phyloP scores from a whole-genome alignment of 192 early-diverging fungal species.

The Globomyces pollinis-pini region DNA sequence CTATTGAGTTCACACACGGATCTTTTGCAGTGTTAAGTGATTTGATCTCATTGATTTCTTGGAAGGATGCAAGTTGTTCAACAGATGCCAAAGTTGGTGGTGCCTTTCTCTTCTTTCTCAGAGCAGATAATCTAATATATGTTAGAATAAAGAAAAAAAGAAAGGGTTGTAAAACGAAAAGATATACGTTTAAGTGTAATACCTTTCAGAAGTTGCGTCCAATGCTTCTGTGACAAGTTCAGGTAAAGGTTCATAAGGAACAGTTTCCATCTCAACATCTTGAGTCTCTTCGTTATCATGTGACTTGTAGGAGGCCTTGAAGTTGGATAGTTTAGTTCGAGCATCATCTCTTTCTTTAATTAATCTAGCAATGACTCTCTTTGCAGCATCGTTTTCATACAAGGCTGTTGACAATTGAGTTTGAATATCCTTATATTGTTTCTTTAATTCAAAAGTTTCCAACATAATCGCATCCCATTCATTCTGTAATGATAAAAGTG shows the following conservation, averaged over 20 bases:
- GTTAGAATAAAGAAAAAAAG: neutral
- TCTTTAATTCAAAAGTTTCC: slow-evolving; percentile 86
- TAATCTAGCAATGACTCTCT: slow-evolving; percentile 87
- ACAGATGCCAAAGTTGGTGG: slow-evolving; percentile 52
- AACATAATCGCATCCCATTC: slow-evolving; percentile 97
- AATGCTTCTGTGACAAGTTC: slow-evolving; percentile 34
- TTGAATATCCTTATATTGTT: slow-evolving; percentile 82
- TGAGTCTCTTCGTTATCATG: neutral
- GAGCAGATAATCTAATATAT: slow-evolving; percentile 54
- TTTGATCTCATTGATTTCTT: slow-evolving; percentile 42
- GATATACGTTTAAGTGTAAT: neutral
- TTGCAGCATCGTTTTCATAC: slow-evolving; percentile 94
- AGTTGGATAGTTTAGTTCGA: slow-evolving; percentile 40
- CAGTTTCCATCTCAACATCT: slow-evolving; percentile 33
- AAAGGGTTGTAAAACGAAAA: neutral
- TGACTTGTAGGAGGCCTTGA: slow-evolving; percentile 13
- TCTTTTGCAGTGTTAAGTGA: slow-evolving; percentile 3
- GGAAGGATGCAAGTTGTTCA: slow-evolving; percentile 68
- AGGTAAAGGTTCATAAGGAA: slow-evolving; percentile 30
- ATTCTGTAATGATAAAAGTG: slow-evolving; percentile 82
- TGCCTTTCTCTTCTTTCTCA: slow-evolving; percentile 77
- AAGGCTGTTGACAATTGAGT: slow-evolving; percentile 90
- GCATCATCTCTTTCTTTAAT: slow-evolving; percentile 88
- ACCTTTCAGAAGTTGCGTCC: slow-evolving; percentile 23
- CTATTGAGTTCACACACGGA: slow-evolving; percentile 6